Evolutionary conservation across 805 yeast genomes (phyloP), one percentile per base, ranked within the genome.

Genomic region (Hanseniaspora clermontiae): DNA sequence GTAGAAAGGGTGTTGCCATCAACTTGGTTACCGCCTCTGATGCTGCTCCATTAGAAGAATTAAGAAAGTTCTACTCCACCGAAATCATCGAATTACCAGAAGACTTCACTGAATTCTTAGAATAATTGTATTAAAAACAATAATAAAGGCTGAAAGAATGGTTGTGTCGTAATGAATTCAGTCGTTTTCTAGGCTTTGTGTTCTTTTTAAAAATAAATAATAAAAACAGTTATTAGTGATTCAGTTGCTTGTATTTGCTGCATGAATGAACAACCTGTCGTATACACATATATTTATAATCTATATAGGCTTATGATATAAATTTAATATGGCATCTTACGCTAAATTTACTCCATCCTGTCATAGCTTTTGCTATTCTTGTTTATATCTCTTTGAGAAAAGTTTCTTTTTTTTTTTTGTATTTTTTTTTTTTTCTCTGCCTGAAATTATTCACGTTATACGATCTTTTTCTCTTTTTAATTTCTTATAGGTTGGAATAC

Each of bases 1-100:
- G 98, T 64, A 83, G 98, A 74, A 91, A 90, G 77, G 98, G 96
- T 77, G 95, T 86, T 66, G 97, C 98, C 58, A 87, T 91, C 72
- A 93, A 90, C 77, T 85, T 93, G 65, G 83, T 89, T 66, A 88
- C 97, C 58, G 77, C 75, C 62, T 83, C 83, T 52, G 97, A 93
- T 71, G 77, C 77, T 61, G 78, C 76, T 55, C 80, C 78, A 68
- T 77, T 91, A 76, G 79, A 82, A 68, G 95, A 83, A 62, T 73
- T 85, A 62, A 89, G 84, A 68, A 75, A 74, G 68, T 80, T 80
- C 76, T 86, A 86, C 75, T 77, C 83, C 58, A 83, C 83, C 57
- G 83, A 80, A 70, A 82, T 85, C 63, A 79, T 77, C 62, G 91
- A 84, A 71, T 79, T 85, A 81, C 95, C 95, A 61, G 81, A 82